Conservation (phyloP, 768 basidiomycete genomes). For the Nidularia pulvinata region DNA sequence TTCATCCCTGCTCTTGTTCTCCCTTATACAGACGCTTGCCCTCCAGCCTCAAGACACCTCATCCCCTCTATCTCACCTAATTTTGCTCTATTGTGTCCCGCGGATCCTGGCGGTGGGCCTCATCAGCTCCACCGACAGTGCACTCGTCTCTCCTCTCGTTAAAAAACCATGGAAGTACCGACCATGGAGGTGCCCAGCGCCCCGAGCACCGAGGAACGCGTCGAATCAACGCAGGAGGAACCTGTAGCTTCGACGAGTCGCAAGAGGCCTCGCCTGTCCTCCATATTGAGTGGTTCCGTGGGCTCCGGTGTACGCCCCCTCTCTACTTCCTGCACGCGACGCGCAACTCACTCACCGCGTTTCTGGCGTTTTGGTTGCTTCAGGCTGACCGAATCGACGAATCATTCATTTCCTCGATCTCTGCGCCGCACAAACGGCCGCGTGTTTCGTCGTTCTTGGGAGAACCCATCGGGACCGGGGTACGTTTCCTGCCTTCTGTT, state of each 20-base stretch:
- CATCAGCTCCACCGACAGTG: too few relatives aligned
- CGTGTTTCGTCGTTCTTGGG: slow-evolving; percentile 3
- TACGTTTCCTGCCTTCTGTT: slow-evolving; percentile 11
- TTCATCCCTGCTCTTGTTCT: neutral
- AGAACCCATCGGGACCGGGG: slow-evolving; percentile 13
- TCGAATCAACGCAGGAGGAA: slow-evolving; percentile 25
- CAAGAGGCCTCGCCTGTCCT: slow-evolving; percentile 29
- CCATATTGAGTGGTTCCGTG: slow-evolving; percentile 15
- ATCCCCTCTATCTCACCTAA: neutral
- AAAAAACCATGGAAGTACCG: slow-evolving; percentile 1
- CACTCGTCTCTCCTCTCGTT: too few relatives aligned
- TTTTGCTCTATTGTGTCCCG: neutral
- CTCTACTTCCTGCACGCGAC: neutral
- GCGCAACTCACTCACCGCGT: neutral
- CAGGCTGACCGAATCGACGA: slow-evolving; percentile 6
- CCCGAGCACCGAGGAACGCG: slow-evolving; percentile 25
- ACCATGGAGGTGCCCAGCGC: slow-evolving; percentile 2
- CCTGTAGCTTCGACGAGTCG: slow-evolving; percentile 15
- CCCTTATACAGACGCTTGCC: slow-evolving; percentile 5
- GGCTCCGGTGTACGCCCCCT: slow-evolving; percentile 9
- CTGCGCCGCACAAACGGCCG: neutral
- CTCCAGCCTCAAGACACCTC: neutral
- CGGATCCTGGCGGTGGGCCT: too few relatives aligned
- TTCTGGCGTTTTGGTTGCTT: slow-evolving; percentile 3
- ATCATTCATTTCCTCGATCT: slow-evolving; percentile 3